Base-by-base conservation (phyloP, 2,329 filamentous ascomycete species). In the Fusarium oligoseptatum region DNA sequence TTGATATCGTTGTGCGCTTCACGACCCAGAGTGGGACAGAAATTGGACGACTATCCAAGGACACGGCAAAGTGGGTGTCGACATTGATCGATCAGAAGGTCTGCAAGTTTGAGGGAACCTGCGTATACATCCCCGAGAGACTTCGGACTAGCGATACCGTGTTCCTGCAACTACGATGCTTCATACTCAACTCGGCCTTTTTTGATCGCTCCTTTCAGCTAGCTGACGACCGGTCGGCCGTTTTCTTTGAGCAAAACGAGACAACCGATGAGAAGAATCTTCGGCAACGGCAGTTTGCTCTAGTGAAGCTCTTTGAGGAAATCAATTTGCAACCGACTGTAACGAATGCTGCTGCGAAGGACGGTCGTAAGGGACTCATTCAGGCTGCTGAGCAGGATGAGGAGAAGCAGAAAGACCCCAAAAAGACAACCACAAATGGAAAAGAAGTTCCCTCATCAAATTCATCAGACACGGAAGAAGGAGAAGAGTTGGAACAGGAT, bases 101-200 rank as follows among this genome's bases (percentile, higher is more conserved):
- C 4, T 98, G 95, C 85, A 89, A 85, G 24, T 97, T 99, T 71
- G 94, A 97, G 76, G 97, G 94, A 7, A 91, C 89, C 14, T 98
- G 95, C 78, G 95, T 99, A 2, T 98, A 94, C 82, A 94, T 94
- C 0, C 95, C 95, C 0, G 96, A 98, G 66, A 88, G 90, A 56
- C 83, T 98, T 57, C 89, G 94, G 60, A 97, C 95, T 10, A 98
- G 97, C 79, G 97, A 99, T 78, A 98, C 95, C 0, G 89, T 99
- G n/a, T 97, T 96, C 77, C 83, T 99, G 8, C 97, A 99, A 81
- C 84, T 99, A 52, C 89, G 90, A 64, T 97, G 93, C 79, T 97
- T 89, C 65, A 82, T 99, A 43, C 86, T 97, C 17, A 90, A 87
- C 68, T 90, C 90, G 20, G 93, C 95, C 0, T 98, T 99, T 78